Evolutionary conservation across 176 grass and related monocot genomes (phyloP).

Genomic region (Oryza rufipogon): DNA sequence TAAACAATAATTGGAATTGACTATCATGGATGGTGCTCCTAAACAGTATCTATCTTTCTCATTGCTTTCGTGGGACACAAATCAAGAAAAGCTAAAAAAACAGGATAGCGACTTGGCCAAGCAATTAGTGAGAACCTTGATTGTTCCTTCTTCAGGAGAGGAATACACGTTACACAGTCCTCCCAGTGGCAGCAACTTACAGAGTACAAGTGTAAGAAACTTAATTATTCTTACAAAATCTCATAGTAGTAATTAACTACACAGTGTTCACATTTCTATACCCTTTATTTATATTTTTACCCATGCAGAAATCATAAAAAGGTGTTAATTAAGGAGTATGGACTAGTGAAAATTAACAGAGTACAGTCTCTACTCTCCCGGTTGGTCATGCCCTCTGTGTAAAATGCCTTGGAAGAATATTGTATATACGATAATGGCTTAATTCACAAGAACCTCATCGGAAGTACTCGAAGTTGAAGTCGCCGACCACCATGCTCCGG

Average conservation of each 20-base stretch:
- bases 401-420: conserved; percentile 27
- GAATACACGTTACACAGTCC: background rate
- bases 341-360: conserved; percentile 51
- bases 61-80: conserved; percentile 49
- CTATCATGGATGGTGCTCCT: conserved; percentile 6
- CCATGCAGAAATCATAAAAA: conserved; percentile 26
- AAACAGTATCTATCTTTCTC: conserved; percentile 5
- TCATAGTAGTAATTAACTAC: conserved; percentile 14
- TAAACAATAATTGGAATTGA: conserved; percentile 34
- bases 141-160: conserved; percentile 16
- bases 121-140: conserved; percentile 43
- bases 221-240: conserved; percentile 32
- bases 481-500: conserved; percentile 46
- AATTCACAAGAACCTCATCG: conserved; percentile 35
- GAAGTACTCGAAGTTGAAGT: conserved; percentile 84
- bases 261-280: conserved; percentile 43
- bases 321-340: conserved; percentile 34
- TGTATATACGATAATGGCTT: conserved; percentile 26
- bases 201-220: conserved; percentile 21
- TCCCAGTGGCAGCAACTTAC: background rate
- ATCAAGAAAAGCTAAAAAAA: conserved; percentile 39
- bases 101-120: conserved; percentile 31
- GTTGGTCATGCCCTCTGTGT: conserved; percentile 23
- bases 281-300: conserved; percentile 48
- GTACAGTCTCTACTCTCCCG: conserved; percentile 47